Evolutionary conservation across 192 early-diverging fungal genomes (phyloP).

Genomic region (Podila epigama): DNA sequence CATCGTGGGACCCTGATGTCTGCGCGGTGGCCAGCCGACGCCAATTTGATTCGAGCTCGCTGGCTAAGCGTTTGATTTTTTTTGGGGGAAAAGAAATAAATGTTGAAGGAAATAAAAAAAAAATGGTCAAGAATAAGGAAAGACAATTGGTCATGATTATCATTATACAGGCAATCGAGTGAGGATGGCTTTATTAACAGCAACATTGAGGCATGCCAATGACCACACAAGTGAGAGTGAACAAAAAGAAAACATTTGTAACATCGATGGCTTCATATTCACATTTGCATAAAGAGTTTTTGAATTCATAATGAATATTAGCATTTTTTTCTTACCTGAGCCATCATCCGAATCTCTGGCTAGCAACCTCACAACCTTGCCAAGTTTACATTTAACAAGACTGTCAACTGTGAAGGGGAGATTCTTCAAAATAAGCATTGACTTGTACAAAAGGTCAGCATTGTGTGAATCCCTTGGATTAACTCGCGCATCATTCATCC

Average conservation of each 20-base stretch:
- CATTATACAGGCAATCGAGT: no score
- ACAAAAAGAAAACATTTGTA: neutral
- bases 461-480: neutral
- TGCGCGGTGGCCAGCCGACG: neutral
- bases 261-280: no score
- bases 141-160: no score
- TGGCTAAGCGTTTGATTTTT: neutral
- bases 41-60: neutral
- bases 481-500: neutral
- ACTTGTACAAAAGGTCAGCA: neutral
- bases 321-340: conserved; percentile 1
- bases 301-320: neutral
- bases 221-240: neutral
- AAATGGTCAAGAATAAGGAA: no score
- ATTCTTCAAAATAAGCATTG: conserved; percentile 4
- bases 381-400: conserved; percentile 1
- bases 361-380: conserved; percentile 4
- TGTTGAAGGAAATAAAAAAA: neutral
- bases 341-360: neutral
- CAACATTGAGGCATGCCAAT: neutral
- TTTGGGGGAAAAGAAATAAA: neutral
- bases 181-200: no score
- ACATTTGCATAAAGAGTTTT: neutral
- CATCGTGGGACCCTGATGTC: neutral
- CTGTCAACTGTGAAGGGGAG: conserved; percentile 5